Evolutionary conservation across 805 yeast species (phyloP).

Genomic region (Candida mattraensis): DNA sequence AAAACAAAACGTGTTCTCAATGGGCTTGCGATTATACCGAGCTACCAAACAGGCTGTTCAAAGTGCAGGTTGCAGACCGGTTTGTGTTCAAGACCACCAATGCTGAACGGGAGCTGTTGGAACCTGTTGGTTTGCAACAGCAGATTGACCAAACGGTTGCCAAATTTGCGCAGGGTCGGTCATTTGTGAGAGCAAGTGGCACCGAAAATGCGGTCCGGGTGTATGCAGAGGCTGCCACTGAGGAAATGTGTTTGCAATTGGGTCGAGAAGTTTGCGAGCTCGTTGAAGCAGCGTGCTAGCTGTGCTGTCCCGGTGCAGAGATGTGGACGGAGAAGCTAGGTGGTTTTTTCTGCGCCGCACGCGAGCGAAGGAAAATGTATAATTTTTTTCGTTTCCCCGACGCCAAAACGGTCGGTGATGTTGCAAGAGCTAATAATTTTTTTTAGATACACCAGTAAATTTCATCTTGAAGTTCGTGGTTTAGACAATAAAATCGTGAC

Average conservation of each 20-base stretch:
- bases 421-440: no score
- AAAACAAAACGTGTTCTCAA: slow-evolving; percentile 45
- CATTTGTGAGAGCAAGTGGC: slow-evolving; percentile 96
- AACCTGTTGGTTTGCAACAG: slow-evolving; percentile 76
- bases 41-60: slow-evolving; percentile 80
- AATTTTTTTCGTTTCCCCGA: no score
- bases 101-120: slow-evolving; percentile 79
- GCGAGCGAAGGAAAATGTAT: no score
- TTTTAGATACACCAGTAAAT: no score
- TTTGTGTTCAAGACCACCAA: slow-evolving; percentile 77
- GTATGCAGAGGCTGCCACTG: slow-evolving; percentile 80
- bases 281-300: slow-evolving; percentile 26
- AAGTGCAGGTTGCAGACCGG: slow-evolving; percentile 83
- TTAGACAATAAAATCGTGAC: slow-evolving; percentile 1
- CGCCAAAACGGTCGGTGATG: slow-evolving; percentile 4
- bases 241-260: slow-evolving; percentile 47
- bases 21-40: slow-evolving; percentile 84
- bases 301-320: no score
- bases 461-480: slow-evolving; percentile 3
- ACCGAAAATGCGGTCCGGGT: slow-evolving; percentile 97
- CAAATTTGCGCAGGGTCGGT: slow-evolving; percentile 62
- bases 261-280: slow-evolving; percentile 40
- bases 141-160: slow-evolving; percentile 66
- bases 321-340: no score
- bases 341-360: neutral